A percentile compares a stretch with the other conserved stretches of the same genome.
These are phyloP conservation scores for Aspergillus sp. DNA, from an alignment of 2,329 filamentous ascomycete genomes.

Conservation along the genomic window DNA sequence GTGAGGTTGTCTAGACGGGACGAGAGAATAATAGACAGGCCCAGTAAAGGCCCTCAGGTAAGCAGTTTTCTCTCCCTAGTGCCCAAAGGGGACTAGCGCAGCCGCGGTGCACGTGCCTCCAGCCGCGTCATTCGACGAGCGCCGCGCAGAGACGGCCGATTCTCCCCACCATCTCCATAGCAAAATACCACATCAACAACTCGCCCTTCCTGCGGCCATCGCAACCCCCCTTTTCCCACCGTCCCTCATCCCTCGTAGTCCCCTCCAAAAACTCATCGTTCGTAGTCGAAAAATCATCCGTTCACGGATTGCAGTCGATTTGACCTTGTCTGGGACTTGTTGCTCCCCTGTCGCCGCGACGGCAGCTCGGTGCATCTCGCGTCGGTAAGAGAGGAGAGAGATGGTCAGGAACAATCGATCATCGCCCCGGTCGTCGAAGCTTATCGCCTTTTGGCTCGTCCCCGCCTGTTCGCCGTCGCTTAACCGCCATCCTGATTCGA, in stretches of 20 bases:
- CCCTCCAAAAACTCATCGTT: not conserved
- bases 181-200: not conserved
- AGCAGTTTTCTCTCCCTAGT: constrained; percentile 4
- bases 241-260: not conserved
- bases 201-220: not conserved
- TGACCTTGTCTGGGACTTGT: too few relatives aligned
- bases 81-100: constrained; percentile 8
- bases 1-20: not conserved
- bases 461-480: constrained; percentile 21
- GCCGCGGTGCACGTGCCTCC: constrained; percentile 3
- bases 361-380: not conserved
- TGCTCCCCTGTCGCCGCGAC: too few relatives aligned
- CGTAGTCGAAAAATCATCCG: not conserved
- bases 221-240: not conserved
- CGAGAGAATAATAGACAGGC: not conserved
- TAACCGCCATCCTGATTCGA: constrained; percentile 13
- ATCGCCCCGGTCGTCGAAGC: constrained; percentile 24
- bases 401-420: constrained; percentile 6
- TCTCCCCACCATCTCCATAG: not conserved
- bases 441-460: constrained; percentile 33
- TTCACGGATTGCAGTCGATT: not conserved
- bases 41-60: not conserved
- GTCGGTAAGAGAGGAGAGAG: constrained; percentile 2
- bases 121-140: constrained; percentile 6
- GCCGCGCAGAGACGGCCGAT: not conserved